Evolutionary conservation across 306 rosid species (phyloP), one percentile per base, ranked within the genome.

Genomic region (Begonia peltatifolia): DNA sequence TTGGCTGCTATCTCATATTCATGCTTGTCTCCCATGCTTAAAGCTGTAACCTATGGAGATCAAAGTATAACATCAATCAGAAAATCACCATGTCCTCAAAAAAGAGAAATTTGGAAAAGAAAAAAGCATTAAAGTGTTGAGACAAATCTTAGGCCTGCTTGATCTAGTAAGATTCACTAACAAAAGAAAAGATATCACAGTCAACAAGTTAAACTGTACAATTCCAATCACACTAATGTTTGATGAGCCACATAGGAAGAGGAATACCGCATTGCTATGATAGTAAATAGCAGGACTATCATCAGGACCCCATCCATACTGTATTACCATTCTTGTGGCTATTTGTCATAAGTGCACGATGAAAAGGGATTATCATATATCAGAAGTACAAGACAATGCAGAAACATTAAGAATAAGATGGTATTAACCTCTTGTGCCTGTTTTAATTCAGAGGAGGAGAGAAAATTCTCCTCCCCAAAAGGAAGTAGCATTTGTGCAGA

Each of bases 271-370:
- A 74, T 79, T 78, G 55, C 50, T 74, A 44, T 63, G 71, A 78
- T 84, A 76, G 74, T 90, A 90, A 56, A 90, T 75, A 63, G 97
- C 95, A 58, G 97, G 92, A 78, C 79, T 85, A 70, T 90, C 95
- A 83, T 90, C 95, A 50, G 95, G 97, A 42, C 95, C 97, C 97
- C 97, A 90, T 3, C 97, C 97, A 75, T 85, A 85, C 60, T 90
- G 87, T 76, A 90, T 73, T 66, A 90, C 97, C 97, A 85, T 90
- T 59, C 84, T 71, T 17, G 97, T 90, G 56, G 97, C 95, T 53
- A 90, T 85, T 95, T 90, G 89, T 76, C 60, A 62, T 50, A 65
- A 46, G 53, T 56, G 43, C 44, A 30, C 69, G 18, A 53, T 35
- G 68, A 38, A 11, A 11, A 17, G 57, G 35, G 52, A 62, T 23